Evolutionary conservation across 768 basidiomycete species (phyloP).

Genomic region (Naganishia vaughanmartiniae): DNA sequence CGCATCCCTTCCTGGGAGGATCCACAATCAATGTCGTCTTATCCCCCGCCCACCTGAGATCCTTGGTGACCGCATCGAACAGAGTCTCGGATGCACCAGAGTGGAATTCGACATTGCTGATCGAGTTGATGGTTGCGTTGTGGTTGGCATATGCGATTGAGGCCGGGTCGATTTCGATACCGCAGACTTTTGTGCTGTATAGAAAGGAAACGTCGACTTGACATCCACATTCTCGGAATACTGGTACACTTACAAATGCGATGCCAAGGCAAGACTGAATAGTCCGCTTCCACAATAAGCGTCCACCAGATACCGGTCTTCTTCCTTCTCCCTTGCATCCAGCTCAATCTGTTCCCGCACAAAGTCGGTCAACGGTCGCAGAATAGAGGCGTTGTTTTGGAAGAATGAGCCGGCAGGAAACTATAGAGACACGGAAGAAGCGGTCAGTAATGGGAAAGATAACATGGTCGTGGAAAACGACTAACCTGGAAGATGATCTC

Average conservation of each 20-base stretch:
- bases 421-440: neutral
- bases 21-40: constrained; percentile 55
- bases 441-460: neutral
- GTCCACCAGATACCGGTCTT: constrained; percentile 76
- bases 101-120: constrained; percentile 31
- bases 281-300: constrained; percentile 66
- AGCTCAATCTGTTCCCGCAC: constrained; percentile 66
- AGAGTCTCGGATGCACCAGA: constrained; percentile 30
- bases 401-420: constrained; percentile 76
- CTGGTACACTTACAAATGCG: constrained; percentile 27
- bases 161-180: constrained; percentile 42
- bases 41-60: constrained; percentile 55
- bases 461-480: neutral
- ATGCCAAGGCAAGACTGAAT: constrained; percentile 41
- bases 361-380: constrained; percentile 77
- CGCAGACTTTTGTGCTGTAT: constrained; percentile 30
- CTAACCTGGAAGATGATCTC: constrained; percentile 63
- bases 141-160: constrained; percentile 51
- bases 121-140: constrained; percentile 43
- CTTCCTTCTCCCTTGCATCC: constrained; percentile 21
- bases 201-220: neutral
- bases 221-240: neutral
- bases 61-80: constrained; percentile 29
- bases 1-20: constrained; percentile 93
- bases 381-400: constrained; percentile 95